Base-by-base conservation (phyloP, 192 early-diverging fungal species). In the Dissophora globulifera region DNA sequence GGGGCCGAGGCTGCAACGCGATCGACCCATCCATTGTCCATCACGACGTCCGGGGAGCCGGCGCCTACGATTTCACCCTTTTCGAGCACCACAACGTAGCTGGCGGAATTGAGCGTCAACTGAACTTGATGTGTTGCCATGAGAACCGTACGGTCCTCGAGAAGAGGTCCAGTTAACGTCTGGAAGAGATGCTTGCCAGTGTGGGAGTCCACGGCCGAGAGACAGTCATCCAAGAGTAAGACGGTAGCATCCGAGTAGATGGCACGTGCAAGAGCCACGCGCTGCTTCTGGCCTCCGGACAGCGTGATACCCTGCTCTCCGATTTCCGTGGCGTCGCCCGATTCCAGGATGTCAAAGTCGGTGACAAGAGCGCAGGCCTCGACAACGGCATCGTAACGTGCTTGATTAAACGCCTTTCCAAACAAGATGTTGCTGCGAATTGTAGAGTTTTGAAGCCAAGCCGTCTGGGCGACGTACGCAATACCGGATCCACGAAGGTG, bases 201-300 rank as follows among this genome's bases (percentile, higher is more conserved):
- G 15, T 86, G 74, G n/a, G 82, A 87, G 67, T 99, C 98, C 0
- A 98, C 95, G 13, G 96, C 95, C 13, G 91, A 92, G 35, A 97
- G 84, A 50, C 87, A 90, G 74, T 96, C 95, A 78, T 97, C 96
- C 49, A 95, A 78, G 3, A 96, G 67, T 30, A 96, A 69, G 17
- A 84, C 84, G 6, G 74, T 70, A 1, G 88, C 85, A 25, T 78
- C 55, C 50, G 82, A 86, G 66, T 96, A 98, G 2, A 96, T 85
- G 1, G 94, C 94, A 17, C 96, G 83, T 1, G 94, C 95, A 19
- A 97, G 82, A 0, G 93, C 74, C 30, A 98, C 86, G 38, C 95
- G 84, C 55, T 91, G 91, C 80, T 94, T 96, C 81, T 97, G 95
- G 4, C 92, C 93, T 38, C 94, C 95, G 22, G 90, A 91, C 19